These are phyloP conservation scores for Dactylellina sp. DNA, from an alignment of 2,329 filamentous ascomycete species.

Conservation along the genomic window DNA sequence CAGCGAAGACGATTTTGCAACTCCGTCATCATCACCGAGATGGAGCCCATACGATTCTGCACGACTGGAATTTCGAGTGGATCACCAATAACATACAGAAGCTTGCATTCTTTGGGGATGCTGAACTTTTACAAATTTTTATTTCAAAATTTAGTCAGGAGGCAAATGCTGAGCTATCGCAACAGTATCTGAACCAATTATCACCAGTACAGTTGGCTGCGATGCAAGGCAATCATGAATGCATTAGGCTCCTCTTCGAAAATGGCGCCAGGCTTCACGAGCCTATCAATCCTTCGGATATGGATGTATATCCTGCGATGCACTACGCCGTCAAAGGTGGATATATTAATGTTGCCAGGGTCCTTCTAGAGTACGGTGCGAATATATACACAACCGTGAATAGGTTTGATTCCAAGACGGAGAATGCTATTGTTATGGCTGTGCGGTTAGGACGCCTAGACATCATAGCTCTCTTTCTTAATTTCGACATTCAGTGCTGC, in stretches of 20 bases:
- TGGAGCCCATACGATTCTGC: no score
- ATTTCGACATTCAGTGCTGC: not conserved
- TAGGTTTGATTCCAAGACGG: not conserved
- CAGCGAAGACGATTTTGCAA: no score
- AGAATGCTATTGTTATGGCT: not conserved
- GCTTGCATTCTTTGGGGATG: not conserved
- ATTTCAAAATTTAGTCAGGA: not conserved
- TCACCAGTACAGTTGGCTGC: not conserved
- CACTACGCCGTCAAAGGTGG: not conserved
- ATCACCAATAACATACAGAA: not conserved
- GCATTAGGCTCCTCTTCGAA: not conserved
- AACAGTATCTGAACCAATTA: not conserved
- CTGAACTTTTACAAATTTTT: not conserved
- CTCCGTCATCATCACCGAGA: no score
- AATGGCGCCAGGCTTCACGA: conserved; percentile 2
- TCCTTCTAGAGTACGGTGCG: conserved; percentile 20
- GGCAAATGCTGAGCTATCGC: not conserved
- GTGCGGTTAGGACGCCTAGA: conserved; percentile 6
- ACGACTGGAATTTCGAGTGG: no score
- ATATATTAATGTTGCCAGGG: not conserved
- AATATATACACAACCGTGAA: not conserved
- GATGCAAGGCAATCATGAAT: not conserved
- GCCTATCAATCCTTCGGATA: not conserved
- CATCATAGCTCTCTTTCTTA: conserved; percentile 13
- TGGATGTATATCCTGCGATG: not conserved